Evolutionary conservation across 805 yeast species (phyloP), one percentile per base, ranked within the genome.

Genomic region (Hanseniaspora jakobsenii): DNA sequence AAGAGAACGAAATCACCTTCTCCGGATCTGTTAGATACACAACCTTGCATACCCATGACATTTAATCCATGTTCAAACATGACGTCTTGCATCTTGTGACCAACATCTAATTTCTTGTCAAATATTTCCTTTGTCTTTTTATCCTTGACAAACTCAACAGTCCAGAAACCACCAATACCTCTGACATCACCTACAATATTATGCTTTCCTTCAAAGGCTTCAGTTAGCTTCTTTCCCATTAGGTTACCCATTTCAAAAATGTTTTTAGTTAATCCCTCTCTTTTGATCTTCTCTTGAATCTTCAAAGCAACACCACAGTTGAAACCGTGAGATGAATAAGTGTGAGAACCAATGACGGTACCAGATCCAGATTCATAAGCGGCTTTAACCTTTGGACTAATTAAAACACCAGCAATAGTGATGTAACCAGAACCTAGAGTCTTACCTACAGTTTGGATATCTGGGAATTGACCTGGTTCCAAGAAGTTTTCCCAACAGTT

Each of bases 91-190:
- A 66, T 52, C 24, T 56, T 52, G 40, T 61, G 58, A 27, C 67
- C 72, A 31, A 69, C 58, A 37, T 61, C 59, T 32, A 61, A 47
- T 14, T 55, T 53, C 32, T 62, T 56, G 27, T 61, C 65, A 48
- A 72, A 72, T 10, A 69, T 62, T 55, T 71, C 72, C 52, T 72
- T 74, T 16, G 78, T 69, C 14, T 53, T 57, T 50, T 65, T 70
- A 53, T 75, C 67, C 53, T 72, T 66, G 48, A 74, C 79, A 41
- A 73, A 63, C 57, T 76, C 81, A 37, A 76, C 53, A 4, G 75
- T 64, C 69, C 77, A 66, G 59, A 76, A 76, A 31, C 73, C 71
- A 49, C 81, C 81, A 47, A 72, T 62, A 44, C 82, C 82, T 59
- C 82, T 67, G 30, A 76, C 69, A 51, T 76, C 77, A 48, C 79